These are phyloP conservation scores for Aspergillus pseudoglaucus DNA, from an alignment of 2,329 filamentous ascomycete species.

Conservation along the genomic window DNA sequence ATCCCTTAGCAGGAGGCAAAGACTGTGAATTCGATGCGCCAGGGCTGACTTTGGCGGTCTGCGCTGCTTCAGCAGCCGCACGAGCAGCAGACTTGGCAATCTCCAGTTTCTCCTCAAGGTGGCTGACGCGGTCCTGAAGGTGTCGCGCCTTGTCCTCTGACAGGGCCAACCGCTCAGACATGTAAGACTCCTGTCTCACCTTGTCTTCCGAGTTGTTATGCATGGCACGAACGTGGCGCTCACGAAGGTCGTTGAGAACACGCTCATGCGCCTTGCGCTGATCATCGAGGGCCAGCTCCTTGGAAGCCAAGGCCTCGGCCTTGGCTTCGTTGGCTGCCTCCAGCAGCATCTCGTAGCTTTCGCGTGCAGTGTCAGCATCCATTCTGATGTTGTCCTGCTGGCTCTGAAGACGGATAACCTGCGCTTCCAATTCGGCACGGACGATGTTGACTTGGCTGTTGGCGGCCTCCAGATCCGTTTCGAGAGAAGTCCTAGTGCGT, in stretches of 20 bases:
- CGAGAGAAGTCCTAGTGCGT: slow-evolving; percentile 69
- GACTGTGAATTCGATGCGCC: slow-evolving; percentile 43
- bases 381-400: slow-evolving; percentile 73
- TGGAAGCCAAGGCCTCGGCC: slow-evolving; percentile 48
- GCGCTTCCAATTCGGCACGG: slow-evolving; percentile 73
- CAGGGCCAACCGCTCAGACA: slow-evolving; percentile 72
- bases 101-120: slow-evolving; percentile 85
- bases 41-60: slow-evolving; percentile 46
- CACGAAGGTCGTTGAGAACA: slow-evolving; percentile 66
- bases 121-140: slow-evolving; percentile 74
- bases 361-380: slow-evolving; percentile 74
- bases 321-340: slow-evolving; percentile 71
- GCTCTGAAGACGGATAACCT: slow-evolving; percentile 63
- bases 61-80: slow-evolving; percentile 72
- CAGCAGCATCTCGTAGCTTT: slow-evolving; percentile 73
- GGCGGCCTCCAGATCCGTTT: slow-evolving; percentile 73
- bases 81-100: slow-evolving; percentile 81
- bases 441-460: slow-evolving; percentile 81
- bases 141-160: slow-evolving; percentile 79
- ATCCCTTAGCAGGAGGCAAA: slow-evolving; percentile 36
- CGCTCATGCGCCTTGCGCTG: slow-evolving; percentile 63
- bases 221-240: slow-evolving; percentile 67
- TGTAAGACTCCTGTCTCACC: slow-evolving; percentile 69
- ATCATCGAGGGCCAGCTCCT: slow-evolving; percentile 50
- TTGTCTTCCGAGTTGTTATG: slow-evolving; percentile 73